A percentile compares a stretch with the other conserved stretches of the same genome.
phyloP scores from a whole-genome alignment of 2,329 filamentous ascomycete species.

The Nakataea oryzae region DNA sequence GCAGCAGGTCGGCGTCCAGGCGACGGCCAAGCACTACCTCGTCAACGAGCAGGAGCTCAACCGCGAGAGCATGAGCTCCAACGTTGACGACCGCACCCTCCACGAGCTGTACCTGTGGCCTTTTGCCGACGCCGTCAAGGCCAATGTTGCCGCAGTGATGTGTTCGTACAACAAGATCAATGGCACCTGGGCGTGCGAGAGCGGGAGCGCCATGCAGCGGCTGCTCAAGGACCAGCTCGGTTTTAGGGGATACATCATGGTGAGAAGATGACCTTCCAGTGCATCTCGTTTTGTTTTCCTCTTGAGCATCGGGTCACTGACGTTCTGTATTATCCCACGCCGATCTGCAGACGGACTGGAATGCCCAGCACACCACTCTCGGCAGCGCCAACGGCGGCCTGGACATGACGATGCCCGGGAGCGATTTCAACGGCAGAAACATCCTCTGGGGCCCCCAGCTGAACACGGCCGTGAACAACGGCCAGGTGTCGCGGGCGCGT shows the following conservation, averaged over 20 bases:
- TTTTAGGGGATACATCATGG: conserved; percentile 52
- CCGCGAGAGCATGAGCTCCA: conserved; percentile 41
- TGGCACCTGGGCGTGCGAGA: conserved; percentile 57
- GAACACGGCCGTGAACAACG: conserved; percentile 41
- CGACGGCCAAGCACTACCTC: conserved; percentile 50
- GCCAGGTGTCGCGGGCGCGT: conserved; percentile 45
- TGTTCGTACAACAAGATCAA: conserved; percentile 67
- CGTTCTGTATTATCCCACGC: no score
- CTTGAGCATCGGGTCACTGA: no score
- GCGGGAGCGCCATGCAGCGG: conserved; percentile 47
- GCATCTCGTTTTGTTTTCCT: no score
- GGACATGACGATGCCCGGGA: conserved; percentile 77
- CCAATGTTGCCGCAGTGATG: conserved; percentile 58
- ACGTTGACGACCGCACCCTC: conserved; percentile 53
- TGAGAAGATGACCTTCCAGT: neutral
- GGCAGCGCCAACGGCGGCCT: conserved; percentile 56
- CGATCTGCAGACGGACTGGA: conserved; percentile 50
- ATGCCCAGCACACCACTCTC: conserved; percentile 63
- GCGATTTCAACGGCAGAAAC: conserved; percentile 39
- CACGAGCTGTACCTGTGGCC: conserved; percentile 61
- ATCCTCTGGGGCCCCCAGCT: conserved; percentile 47
- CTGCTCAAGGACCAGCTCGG: conserved; percentile 62
- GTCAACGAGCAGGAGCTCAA: conserved; percentile 60
- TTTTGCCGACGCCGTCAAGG: conserved; percentile 57
- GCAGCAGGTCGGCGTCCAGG: conserved; percentile 39